Base-by-base conservation (phyloP, 495 filamentous ascomycete species). In the Aspergillus avenaceus region DNA sequence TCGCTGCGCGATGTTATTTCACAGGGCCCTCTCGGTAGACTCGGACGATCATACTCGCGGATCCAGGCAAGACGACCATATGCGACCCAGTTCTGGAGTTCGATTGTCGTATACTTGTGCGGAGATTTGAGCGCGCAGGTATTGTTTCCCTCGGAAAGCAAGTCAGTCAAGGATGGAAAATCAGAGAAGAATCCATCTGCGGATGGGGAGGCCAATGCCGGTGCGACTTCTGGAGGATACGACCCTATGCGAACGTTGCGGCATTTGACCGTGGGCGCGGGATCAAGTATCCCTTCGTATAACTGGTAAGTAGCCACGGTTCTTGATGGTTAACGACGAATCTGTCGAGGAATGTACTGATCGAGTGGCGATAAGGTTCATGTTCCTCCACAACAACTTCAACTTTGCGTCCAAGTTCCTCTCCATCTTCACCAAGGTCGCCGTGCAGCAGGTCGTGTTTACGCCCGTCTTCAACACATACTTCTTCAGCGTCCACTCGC, bases 391-490 rank as follows among this genome's bases (percentile, higher is more conserved):
- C 22, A 75, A 82, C 28, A 74, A 81, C 62, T 93, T 95, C 75
- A 95, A 95, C 72, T 92, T 86, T 63, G 28, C 81, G 13, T 88
- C 84, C 22, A 86, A 84, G 49, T 44, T 81, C 28, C 64, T 88
- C 34, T 90, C 85, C 14, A 71, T 95, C 38, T 69, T 75, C 43
- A 82, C 83, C 8, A 91, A 95, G 63, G 87, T 97, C 40, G 59
- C 78, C 31, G 79, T 96, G 5, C 95, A 92, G 66, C 91, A 97
- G 63, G 62, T 80, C 3, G 72, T 79, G 61, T 97, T 95, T 69
- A 88, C 91, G 8, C 90, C 91, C 0, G 60, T 90, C 24, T 96
- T 96, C 75, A 95, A 91, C 63, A 83, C 76, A 22, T 95, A 93
- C 67, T 96, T 97, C 75, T 97, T 97, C 73, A 84, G 85, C 42